Evolutionary conservation across 2,329 filamentous ascomycete species (phyloP), one percentile per base, ranked within the genome.

Genomic region (Fusarium sp.): DNA sequence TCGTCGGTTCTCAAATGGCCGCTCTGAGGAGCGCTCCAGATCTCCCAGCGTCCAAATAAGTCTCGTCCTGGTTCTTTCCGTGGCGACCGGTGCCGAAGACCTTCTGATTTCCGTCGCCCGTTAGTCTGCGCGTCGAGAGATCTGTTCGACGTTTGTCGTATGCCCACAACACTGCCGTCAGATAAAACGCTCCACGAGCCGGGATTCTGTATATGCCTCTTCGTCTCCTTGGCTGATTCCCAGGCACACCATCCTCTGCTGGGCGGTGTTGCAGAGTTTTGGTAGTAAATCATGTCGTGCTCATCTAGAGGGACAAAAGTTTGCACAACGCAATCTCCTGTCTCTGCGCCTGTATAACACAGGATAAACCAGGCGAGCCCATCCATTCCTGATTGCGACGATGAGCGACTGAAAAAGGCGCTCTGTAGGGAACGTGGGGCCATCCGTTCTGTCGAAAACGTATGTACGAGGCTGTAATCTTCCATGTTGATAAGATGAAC

Each of bases 151-250:
- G 81, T 82, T 65, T 79, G 85, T 31, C 90, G 83, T 13, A 93
- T 81, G 1, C 91, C 91, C 1, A 92, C 80, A 11, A 92, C 80
- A 56, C 86, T 86, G 1, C 89, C 87, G 33, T 84, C 85, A 1
- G 84, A 82, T 8, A 92, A 81, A 2, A 87, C 81, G 63, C 89
- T 86, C 91, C 91, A 93, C 0, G 80, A 76, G 0, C 91, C 91
- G 0, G 89, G 89, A 37, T 89, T 85, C n/a, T 83, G 77, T 9
- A 93, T 82, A 10, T 80, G 83, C 46, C 85, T 84, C 38, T 80
- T 83, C 4, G 82, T 77, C 69, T 88, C 84, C 16, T 80, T 83
- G 3, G 86, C 84, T 23, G 84, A 82, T 8, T 77, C 74, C 86
- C 86, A 89, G 2, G 80, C 75, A 65, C 83, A 86, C 63, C 82